Evolutionary conservation across 202 grass and related monocot species (phyloP).

Genomic region (Brachypodium distachyon): DNA sequence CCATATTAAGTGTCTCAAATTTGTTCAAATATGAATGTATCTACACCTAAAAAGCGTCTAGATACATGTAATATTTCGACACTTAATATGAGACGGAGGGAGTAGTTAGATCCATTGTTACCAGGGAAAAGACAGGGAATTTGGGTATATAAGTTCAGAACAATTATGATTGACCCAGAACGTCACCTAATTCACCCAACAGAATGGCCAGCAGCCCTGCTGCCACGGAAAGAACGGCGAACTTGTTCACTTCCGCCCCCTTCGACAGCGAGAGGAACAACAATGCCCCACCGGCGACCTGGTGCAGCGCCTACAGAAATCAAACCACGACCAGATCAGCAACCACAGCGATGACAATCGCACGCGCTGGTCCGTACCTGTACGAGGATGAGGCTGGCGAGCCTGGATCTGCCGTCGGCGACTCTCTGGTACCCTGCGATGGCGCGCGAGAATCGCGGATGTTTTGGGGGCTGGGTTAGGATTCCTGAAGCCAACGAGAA

Average conservation of each 20-base stretch:
- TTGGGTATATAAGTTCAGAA: neutral
- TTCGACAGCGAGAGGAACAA: conserved; percentile 41
- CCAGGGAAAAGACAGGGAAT: neutral
- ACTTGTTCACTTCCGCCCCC: conserved; percentile 39
- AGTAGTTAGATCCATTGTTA: neutral
- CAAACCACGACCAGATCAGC: conserved; percentile 26
- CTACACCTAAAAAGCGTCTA: too few species aligned
- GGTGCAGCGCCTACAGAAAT: conserved; percentile 44
- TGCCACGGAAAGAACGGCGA: conserved; percentile 42
- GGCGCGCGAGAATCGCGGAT: neutral
- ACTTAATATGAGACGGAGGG: too few species aligned
- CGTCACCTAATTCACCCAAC: conserved; percentile 77
- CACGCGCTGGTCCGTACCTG: conserved; percentile 37
- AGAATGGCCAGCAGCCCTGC: conserved; percentile 65
- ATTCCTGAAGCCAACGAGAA: neutral
- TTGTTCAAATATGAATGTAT: too few species aligned
- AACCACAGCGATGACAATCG: neutral
- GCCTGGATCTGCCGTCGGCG: conserved; percentile 59
- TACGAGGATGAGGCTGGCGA: conserved; percentile 49
- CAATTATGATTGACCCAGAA: neutral
- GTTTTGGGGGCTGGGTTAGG: neutral
- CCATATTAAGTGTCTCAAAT: too few species aligned
- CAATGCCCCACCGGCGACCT: conserved; percentile 32
- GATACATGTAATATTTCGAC: too few species aligned
- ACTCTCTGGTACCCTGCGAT: conserved; percentile 84